These are phyloP conservation scores for Aspergillus clavatus DNA, from an alignment of 2,329 filamentous ascomycete genomes.

Conservation along the genomic window DNA sequence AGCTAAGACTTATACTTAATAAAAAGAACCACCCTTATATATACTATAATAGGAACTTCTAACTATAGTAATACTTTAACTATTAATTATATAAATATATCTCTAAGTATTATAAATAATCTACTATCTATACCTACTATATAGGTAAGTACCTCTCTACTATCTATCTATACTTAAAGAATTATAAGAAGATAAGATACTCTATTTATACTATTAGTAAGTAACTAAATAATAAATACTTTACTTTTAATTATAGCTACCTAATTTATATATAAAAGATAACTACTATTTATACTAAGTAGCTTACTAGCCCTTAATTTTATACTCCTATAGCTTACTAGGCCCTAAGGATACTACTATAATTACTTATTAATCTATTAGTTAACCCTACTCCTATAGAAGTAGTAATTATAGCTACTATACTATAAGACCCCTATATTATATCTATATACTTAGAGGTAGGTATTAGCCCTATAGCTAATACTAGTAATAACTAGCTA, in stretches of 20 bases:
- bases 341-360: background rate
- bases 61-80: conserved; percentile 1
- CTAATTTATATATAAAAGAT: background rate
- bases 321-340: background rate
- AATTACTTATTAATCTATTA: background rate
- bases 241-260: conserved; percentile 1
- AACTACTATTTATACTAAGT: background rate
- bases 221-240: background rate
- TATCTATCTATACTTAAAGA: background rate
- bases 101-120: background rate
- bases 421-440: background rate
- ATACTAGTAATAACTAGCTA: no score
- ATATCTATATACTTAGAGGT: no score
- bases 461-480: background rate
- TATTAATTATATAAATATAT: conserved; percentile 1
- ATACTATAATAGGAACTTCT: background rate
- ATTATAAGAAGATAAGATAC: background rate
- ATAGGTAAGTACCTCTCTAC: background rate
- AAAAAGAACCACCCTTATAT: background rate
- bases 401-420: background rate
- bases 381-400: background rate
- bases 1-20: background rate
- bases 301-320: background rate
- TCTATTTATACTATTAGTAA: background rate
- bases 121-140: background rate